Evolutionary conservation across 768 basidiomycete species (phyloP), one percentile per base, ranked within the genome.

Genomic region (Trametes meyenii): DNA sequence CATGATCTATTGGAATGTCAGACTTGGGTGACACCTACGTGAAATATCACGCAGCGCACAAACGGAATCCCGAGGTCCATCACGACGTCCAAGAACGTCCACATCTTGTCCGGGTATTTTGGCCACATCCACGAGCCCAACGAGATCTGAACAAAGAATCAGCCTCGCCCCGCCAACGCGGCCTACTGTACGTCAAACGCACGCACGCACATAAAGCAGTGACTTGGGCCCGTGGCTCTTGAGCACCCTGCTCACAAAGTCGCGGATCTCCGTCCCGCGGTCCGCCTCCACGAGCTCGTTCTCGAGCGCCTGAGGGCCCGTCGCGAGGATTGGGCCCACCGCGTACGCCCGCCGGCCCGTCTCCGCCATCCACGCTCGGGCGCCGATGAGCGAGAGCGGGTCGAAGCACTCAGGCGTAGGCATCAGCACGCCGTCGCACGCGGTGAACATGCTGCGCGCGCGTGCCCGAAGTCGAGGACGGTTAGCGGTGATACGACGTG

Each of bases 111-210:
- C 38, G 61, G 52, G 24, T 66, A 54, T 11, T 57, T 45, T 10
- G 68, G 61, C 68, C 68, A 69, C 40, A 50, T 64, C 14, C 55
- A 43, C 38, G 63, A 43, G 17, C 68, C 68, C 24, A 69, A 60
- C 5, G 66, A 67, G 26, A 69, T 54, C 68, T 67, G 42, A 24
- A 7, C 45, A 13, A 21, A 1, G 16, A 14, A 16, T 52, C 49
- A 50, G 43, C 13, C 24, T 24, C 21, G 21, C 23, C 21, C 19
- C 23, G 7, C n/a, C 11, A 19, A 29, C 29, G 46, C 23, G 51
- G n/a, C 8, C 10, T 7, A 1, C 17, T 3, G 26, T 2, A 2
- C 36, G 35, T 11, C 12, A 21, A 55, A n/a, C 45, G 14, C 6
- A 10, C 21, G 21, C 5, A 57, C 68, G 46, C 39, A 65, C 68